Conservation (phyloP, 306 rosid species). For the Vigna radiata region DNA sequence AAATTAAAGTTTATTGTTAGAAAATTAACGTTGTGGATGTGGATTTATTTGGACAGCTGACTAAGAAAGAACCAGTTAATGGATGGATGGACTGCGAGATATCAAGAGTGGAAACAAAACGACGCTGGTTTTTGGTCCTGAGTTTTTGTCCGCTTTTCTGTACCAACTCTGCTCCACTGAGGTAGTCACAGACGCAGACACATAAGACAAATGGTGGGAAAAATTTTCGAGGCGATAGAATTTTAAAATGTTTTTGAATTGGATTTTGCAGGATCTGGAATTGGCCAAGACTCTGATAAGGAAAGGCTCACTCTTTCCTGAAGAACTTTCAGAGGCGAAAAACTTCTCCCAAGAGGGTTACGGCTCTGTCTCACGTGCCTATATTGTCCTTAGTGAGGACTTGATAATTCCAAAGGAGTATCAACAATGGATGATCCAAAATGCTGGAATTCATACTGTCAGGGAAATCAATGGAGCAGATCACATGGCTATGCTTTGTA, state of each 20-base stretch:
- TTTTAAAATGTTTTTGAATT: not conserved
- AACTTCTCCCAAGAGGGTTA: constrained; percentile 52
- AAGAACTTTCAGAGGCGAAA: constrained; percentile 47
- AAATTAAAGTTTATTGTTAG: no score
- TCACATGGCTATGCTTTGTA: constrained; percentile 55
- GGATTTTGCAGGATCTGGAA: constrained; percentile 59
- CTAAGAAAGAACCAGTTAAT: constrained; percentile 31
- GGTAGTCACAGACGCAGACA: constrained; percentile 41
- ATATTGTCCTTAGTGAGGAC: constrained; percentile 45
- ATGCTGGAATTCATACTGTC: constrained; percentile 48
- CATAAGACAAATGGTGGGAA: not conserved
- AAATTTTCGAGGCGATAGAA: not conserved
- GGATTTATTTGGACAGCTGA: constrained; percentile 29
- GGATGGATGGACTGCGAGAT: constrained; percentile 54
- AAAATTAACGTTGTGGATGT: not conserved
- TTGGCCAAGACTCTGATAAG: constrained; percentile 51
- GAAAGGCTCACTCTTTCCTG: constrained; percentile 49
- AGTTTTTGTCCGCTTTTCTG: constrained; percentile 38
- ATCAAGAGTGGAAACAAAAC: constrained; percentile 41
- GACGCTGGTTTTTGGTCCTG: constrained; percentile 52
- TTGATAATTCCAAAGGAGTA: constrained; percentile 32
- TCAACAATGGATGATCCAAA: constrained; percentile 65
- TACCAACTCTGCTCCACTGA: constrained; percentile 63
- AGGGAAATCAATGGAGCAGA: constrained; percentile 56
- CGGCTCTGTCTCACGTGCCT: constrained; percentile 53